phyloP scores from a whole-genome alignment of 352 stramenopile species.

The Chrysophaeum taylorii region DNA sequence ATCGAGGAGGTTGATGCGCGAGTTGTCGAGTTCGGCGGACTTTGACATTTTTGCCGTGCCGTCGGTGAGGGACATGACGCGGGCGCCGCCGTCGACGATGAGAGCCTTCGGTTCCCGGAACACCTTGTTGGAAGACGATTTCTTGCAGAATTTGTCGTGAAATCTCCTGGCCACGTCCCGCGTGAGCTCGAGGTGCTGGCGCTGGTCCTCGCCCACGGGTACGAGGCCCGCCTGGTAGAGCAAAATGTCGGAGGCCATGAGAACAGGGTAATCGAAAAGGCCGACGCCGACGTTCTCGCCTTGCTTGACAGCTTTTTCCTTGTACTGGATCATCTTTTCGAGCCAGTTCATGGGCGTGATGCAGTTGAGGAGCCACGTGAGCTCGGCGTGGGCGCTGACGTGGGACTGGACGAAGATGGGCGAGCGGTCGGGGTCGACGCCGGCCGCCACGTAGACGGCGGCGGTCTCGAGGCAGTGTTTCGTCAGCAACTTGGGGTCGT shows the following conservation, averaged over 20 bases:
- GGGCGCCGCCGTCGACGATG: slow-evolving; percentile 69
- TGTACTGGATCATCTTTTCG: slow-evolving; percentile 94
- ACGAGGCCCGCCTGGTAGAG: slow-evolving; percentile 93
- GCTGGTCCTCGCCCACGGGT: slow-evolving; percentile 89
- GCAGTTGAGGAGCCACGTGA: slow-evolving; percentile 92
- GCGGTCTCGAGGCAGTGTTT: slow-evolving; percentile 74
- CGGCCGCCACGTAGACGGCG: slow-evolving; percentile 83
- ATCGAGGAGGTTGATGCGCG: slow-evolving; percentile 87
- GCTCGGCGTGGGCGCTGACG: slow-evolving; percentile 79
- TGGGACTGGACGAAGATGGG: slow-evolving; percentile 76
- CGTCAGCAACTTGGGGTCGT: slow-evolving; percentile 73
- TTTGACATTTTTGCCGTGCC: slow-evolving; percentile 98
- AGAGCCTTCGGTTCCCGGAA: slow-evolving; percentile 62
- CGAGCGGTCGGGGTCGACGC: slow-evolving; percentile 63
- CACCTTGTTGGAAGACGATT: slow-evolving; percentile 45
- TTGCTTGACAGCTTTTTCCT: slow-evolving; percentile 86
- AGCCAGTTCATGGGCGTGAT: slow-evolving; percentile 93
- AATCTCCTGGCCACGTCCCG: slow-evolving; percentile 88
- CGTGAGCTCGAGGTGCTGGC: slow-evolving; percentile 97
- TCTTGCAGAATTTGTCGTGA: slow-evolving; percentile 87
- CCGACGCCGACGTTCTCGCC: slow-evolving; percentile 68
- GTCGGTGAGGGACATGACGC: slow-evolving; percentile 93
- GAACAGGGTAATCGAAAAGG: slow-evolving; percentile 92
- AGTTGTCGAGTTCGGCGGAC: slow-evolving; percentile 71
- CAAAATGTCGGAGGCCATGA: slow-evolving; percentile 98